Base-by-base conservation (phyloP, 352 stramenopile genomes). In the Thalassiosira exigua region DNA sequence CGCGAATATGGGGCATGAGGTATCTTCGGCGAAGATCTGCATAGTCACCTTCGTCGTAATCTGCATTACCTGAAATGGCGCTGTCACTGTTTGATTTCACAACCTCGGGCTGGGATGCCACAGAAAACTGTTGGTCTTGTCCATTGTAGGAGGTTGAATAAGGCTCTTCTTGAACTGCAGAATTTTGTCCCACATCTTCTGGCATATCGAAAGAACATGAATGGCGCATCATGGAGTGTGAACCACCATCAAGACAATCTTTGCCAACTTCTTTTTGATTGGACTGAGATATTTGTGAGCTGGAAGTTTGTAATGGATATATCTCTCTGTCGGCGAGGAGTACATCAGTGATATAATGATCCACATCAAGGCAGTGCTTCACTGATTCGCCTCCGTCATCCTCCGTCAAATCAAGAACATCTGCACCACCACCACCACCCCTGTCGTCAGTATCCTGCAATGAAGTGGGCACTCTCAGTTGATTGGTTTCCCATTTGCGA, bases 1-100 rank as follows among this genome's bases (percentile, higher is more conserved):
- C 1, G 2, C 46, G 54, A 19, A 67, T 75, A 2, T 50, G 64
- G 21, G 64, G 64, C 41, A 51, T 54, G 7, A 81, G 64, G 30
- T 81, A 81, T 52, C 72, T 59, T 46, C 44, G 27, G 17, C 50
- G 39, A n/a, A 81, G 64, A 4, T 26, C 24, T 4, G 33, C 21
- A 44, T 75, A 81, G 54, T 81, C 64, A n/a, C 66, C 29, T 65
- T 59, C 52, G 24, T 81, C 57, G 36, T 44, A 44, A n/a, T n/a
- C n/a, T n/a, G n/a, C n/a, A n/a, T n/a, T n/a, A n/a, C n/a, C n/a
- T 44, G 36, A 14, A 44, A 44, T 44, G 14, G 36, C 14, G 36
- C 36, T 44, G 14, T 44, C 36, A 44, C 14, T 14, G 36, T 44
- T 7, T 44, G 36, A 44, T 44, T 7, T 7, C 36, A 44, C 24